These are phyloP conservation scores for Ceratobasidium sp. DNA, from an alignment of 1,284 basidiomycete species.

Conservation along the genomic window DNA sequence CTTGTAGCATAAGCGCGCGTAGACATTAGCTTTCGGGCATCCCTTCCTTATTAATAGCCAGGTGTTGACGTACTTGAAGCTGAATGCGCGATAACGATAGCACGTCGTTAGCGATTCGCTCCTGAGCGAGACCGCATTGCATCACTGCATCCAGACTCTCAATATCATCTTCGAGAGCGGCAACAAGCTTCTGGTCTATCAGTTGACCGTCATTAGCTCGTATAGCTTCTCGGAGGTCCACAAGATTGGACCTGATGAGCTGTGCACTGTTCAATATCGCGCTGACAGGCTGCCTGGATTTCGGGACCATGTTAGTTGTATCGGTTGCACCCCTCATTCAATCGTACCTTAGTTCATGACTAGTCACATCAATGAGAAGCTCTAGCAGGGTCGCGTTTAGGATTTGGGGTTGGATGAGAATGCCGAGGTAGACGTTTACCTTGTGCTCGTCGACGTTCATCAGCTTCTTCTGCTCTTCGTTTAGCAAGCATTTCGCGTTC, in stretches of 20 bases:
- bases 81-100: constrained; percentile 54
- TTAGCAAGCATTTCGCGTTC: constrained; percentile 46
- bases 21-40: constrained; percentile 4
- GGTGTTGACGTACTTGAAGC: constrained; percentile 45
- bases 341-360: constrained; percentile 45
- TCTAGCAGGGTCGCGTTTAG: constrained; percentile 45
- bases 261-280: constrained; percentile 47
- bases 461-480: constrained; percentile 46
- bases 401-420: constrained; percentile 39
- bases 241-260: constrained; percentile 46
- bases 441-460: constrained; percentile 47
- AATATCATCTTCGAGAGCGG: constrained; percentile 12
- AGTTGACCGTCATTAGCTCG: constrained; percentile 51
- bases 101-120: constrained; percentile 55
- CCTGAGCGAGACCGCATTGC: constrained; percentile 52
- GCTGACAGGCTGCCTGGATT: constrained; percentile 45
- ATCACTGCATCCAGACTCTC: constrained; percentile 46
- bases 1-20: constrained; percentile 11
- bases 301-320: not conserved
- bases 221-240: constrained; percentile 45
- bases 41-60: not conserved
- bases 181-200: constrained; percentile 45
- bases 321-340: not conserved
- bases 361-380: constrained; percentile 48
- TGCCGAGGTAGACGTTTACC: constrained; percentile 36